Base-by-base conservation (phyloP, 1,284 basidiomycete species). In the Hemileia vastatrix region DNA sequence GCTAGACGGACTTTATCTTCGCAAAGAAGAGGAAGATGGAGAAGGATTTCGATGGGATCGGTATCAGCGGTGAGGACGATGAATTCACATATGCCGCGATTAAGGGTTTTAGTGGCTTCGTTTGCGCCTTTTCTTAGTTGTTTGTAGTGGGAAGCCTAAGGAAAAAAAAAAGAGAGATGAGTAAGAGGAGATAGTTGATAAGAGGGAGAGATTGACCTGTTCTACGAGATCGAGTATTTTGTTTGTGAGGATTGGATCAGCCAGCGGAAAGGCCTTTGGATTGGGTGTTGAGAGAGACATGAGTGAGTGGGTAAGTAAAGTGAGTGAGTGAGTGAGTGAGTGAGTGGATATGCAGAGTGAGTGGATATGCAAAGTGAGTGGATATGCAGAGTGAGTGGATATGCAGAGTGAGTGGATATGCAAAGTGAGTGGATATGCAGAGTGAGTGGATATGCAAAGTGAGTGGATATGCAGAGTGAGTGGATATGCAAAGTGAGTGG, bases 61-160 rank as follows among this genome's bases (percentile, higher is more conserved):
- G 94, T 94, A 74, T 95, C 79, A 66, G 92, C 95, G 64, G 95
- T 95, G 79, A 99, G 82, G 74, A 99, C 85, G 79, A 98, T 94
- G 79, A 99, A 90, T 80, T 98, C 95, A 71, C 92, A 89, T 72
- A 97, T 93, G 80, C 95, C 94, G 76, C 95, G 89, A 79, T 98
- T 98, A 68, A 98, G 83, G 23, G 95, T 98, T 82, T 97, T 97
- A 70, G 93, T 96, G 36, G 77, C 78, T 82, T 95, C 91, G 77
- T 95, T 95, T 47, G 91, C 91, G 68, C 94, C 94, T 81, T 98
- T 98, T 81, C 97, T 98, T 58, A 98, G 81, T 79, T 96, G 91
- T 79, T 94, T 93, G 81, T 93, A 94, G 77, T 91, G 87, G 40
- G 84, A 82, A 52, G 89, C 89, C 78, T 92, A 88, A 40, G 90